Evolutionary conservation across 495 filamentous ascomycete genomes (phyloP), one percentile per base, ranked within the genome.

Genomic region (Trichoderma erinaceum): DNA sequence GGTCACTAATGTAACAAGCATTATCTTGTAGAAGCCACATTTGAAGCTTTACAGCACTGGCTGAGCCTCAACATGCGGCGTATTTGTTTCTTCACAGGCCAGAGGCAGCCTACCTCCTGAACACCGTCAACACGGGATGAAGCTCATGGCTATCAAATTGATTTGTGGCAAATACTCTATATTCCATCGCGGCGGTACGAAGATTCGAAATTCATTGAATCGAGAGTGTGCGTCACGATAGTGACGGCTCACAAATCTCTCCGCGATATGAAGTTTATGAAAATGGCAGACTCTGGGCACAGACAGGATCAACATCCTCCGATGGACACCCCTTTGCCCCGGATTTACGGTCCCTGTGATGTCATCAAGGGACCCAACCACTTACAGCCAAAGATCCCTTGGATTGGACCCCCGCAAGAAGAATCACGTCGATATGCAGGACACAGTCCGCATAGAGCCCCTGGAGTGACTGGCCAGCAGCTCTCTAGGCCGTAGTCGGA

Each of bases 281-380:
- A 16, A 48, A 7, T 38, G 4, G 8, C 5, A 38, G 8, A 10
- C 35, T 38, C 35, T 38, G 35, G 5, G 8, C 35, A 38, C 35
- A 7, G 35, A 5, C 35, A 38, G 35, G 8, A 38, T 38, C 35
- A 38, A 38, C 35, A 38, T 29, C 29, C 35, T 27, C 2, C 32
- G 16, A 61, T 4, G 56, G 56, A 11, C 15, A 27, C 56, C 56
- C 25, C 5, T 29, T 61, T 61, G 56, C 56, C 56, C 56, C 56
- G 56, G 56, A 61, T 61, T 61, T 29, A 32, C 56, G 25, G 56
- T 29, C 56, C 56, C 56, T 61, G 56, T 61, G 56, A 61, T 61
- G 56, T 61, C 56, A 61, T 56, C 27, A 21, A 16, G 56, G 56
- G 56, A 29, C 23, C 56, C 56, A 61, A 25, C 56, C 56, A 61